A percentile compares a stretch with the other conserved stretches of the same genome.
Conservation (phyloP, 352 stramenopile species). For the Globisporangium camurandrum region DNA sequence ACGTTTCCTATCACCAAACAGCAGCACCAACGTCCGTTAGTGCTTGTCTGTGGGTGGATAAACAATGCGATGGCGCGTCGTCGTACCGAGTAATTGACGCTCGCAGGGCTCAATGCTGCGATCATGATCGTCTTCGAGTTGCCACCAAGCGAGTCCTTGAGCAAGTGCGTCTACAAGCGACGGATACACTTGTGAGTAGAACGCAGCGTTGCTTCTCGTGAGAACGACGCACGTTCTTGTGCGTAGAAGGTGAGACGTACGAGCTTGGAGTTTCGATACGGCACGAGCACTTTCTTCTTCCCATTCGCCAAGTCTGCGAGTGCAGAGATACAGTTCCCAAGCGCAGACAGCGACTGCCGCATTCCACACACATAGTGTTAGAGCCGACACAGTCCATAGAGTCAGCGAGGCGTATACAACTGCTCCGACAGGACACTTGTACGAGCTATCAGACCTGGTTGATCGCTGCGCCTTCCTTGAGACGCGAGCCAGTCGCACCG, state of each 20-base stretch:
- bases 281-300: slow-evolving; percentile 84
- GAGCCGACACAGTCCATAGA: too few relatives aligned
- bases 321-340: slow-evolving; percentile 91
- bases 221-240: background rate
- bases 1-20: slow-evolving; percentile 59
- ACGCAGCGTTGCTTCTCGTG: too few relatives aligned
- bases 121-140: slow-evolving; percentile 92
- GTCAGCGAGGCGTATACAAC: background rate
- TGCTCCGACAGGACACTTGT: too few relatives aligned
- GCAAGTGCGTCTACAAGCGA: slow-evolving; percentile 78
- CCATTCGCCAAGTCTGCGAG: slow-evolving; percentile 80
- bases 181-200: too few relatives aligned
- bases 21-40: background rate
- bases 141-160: slow-evolving; percentile 81
- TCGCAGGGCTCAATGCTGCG: slow-evolving; percentile 78
- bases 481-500: slow-evolving; percentile 69
- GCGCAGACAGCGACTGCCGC: slow-evolving; percentile 66
- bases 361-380: background rate
- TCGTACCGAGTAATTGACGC: slow-evolving; percentile 78
- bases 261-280: slow-evolving; percentile 90
- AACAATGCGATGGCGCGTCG: background rate
- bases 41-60: background rate
- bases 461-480: slow-evolving; percentile 93
- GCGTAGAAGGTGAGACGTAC: slow-evolving; percentile 23
- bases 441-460: slow-evolving; percentile 56